Base-by-base conservation (phyloP, 768 basidiomycete species). In the Xerocomellus intermedius region DNA sequence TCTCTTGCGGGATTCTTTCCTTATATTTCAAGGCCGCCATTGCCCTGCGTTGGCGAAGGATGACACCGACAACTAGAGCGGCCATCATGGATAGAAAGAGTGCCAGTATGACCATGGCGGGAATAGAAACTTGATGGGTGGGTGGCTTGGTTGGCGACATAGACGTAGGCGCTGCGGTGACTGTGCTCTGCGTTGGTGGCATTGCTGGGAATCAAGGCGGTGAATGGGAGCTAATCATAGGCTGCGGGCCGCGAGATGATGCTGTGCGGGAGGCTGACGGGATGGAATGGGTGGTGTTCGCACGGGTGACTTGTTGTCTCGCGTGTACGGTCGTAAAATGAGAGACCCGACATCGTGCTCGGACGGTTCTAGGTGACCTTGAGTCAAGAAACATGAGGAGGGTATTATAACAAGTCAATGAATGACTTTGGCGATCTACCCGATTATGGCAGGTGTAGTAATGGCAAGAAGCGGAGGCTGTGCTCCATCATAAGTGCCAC, bases 11-110 rank as follows among this genome's bases (percentile, higher is more conserved):
- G 13, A 17, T 2, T 21, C 13, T 9, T 42, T 17, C 22, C 26
- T 43, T 50, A 17, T 24, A 12, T 42, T 48, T 39, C 16, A 36
- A 28, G 22, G 55, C 28, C 22, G 24, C 41, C 45, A 39, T 45
- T 9, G 17, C 54, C 9, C 19, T 54, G 48, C 46, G 57, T 19
- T 71, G 67, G 47, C 48, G 59, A 48, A 62, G 54, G 56, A 62
- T 36, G 48, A 69, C 64, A 8, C 28, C 50, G 52, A 62, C 17
- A n/a, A 54, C 54, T 2, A 71, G 43, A 10, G 52, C 44, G 43
- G 52, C 54, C 67, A 68, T 67, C 32, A 59, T 19, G 50, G 52
- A 38, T 1, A 69, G 46, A 21, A 54, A 54, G 43, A 67, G 41
- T 0, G 49, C 57, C 4, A 68, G 62, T 0, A 52, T 24, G 59